Evolutionary conservation across 2,329 filamentous ascomycete species (phyloP).

Genomic region (Aspergillus phoenicis): DNA sequence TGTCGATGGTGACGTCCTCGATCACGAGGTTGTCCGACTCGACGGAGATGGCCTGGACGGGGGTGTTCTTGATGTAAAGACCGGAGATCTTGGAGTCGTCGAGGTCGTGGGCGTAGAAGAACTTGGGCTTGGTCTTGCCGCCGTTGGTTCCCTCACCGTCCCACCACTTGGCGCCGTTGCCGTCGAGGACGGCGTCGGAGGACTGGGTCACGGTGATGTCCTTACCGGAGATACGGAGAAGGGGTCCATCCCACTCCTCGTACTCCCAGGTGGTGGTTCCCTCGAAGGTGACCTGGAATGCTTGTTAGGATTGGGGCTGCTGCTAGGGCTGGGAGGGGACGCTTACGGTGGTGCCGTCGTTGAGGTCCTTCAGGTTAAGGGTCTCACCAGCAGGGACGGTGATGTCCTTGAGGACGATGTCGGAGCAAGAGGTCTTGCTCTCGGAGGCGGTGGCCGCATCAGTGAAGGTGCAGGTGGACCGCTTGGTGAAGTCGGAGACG

Average conservation of each 20-base stretch:
- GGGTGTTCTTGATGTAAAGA: constrained; percentile 41
- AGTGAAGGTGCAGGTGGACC: constrained; percentile 10
- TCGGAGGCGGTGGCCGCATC: constrained; percentile 6
- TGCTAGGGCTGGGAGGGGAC: constrained; percentile 9
- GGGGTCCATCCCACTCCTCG: constrained; percentile 65
- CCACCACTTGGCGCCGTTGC: constrained; percentile 62
- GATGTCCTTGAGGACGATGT: constrained; percentile 9
- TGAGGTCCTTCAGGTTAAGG: constrained; percentile 16
- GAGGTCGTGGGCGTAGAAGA: constrained; percentile 55
- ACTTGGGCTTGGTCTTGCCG: constrained; percentile 67
- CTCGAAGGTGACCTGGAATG: constrained; percentile 58
- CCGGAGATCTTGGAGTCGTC: constrained; percentile 37
- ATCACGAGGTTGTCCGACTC: constrained; percentile 56
- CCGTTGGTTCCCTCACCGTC: constrained; percentile 63
- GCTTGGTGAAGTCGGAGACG: constrained; percentile 5
- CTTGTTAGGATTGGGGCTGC: neutral
- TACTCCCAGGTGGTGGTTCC: constrained; percentile 68
- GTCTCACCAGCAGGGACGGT: constrained; percentile 8
- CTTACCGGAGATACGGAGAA: constrained; percentile 63
- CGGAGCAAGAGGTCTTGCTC: constrained; percentile 6
- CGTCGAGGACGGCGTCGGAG: constrained; percentile 56
- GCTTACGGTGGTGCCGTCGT: constrained; percentile 50
- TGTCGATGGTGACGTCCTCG: constrained; percentile 58
- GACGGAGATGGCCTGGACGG: constrained; percentile 42
- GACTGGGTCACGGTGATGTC: constrained; percentile 57